These are phyloP conservation scores for Verticillium isaacii DNA, from an alignment of 2,329 filamentous ascomycete genomes.

Conservation along the genomic window DNA sequence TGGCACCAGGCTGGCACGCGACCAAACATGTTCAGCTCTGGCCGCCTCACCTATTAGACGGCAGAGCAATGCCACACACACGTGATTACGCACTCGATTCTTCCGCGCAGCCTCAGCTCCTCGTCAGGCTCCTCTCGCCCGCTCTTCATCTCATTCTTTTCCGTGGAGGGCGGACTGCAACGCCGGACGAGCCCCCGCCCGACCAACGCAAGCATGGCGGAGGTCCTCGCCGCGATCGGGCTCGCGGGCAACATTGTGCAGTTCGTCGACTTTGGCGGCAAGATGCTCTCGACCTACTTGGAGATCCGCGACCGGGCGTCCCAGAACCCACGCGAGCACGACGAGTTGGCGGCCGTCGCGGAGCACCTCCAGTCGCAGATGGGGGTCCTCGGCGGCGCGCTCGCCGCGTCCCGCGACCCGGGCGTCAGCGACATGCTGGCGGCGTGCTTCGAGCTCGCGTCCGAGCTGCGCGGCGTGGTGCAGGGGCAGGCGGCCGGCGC, in stretches of 20 bases:
- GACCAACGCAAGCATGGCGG: neutral
- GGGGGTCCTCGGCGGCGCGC: neutral
- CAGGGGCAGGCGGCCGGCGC: no score
- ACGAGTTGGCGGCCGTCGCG: neutral
- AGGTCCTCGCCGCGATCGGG: constrained; percentile 36
- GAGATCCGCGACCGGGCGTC: neutral
- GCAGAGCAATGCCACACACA: neutral
- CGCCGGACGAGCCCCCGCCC: neutral
- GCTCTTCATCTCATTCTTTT: neutral
- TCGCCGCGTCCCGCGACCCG: neutral
- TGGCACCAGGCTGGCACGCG: no score
- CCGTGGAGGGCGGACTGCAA: no score
- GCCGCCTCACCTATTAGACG: neutral
- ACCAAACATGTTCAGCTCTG: neutral
- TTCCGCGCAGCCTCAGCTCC: no score
- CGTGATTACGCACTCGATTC: neutral
- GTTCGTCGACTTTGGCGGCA: constrained; percentile 7
- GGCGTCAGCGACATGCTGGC: neutral
- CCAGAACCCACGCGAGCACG: neutral
- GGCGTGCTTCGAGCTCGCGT: neutral
- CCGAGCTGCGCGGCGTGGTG: neutral
- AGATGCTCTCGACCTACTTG: neutral
- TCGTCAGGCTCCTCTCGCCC: no score
- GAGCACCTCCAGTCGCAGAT: neutral
- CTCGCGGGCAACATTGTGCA: constrained; percentile 7